A percentile compares a stretch with the other conserved stretches of the same genome.
phyloP scores from a whole-genome alignment of 2,329 filamentous ascomycete species.

The Elsinoe ampelina region DNA sequence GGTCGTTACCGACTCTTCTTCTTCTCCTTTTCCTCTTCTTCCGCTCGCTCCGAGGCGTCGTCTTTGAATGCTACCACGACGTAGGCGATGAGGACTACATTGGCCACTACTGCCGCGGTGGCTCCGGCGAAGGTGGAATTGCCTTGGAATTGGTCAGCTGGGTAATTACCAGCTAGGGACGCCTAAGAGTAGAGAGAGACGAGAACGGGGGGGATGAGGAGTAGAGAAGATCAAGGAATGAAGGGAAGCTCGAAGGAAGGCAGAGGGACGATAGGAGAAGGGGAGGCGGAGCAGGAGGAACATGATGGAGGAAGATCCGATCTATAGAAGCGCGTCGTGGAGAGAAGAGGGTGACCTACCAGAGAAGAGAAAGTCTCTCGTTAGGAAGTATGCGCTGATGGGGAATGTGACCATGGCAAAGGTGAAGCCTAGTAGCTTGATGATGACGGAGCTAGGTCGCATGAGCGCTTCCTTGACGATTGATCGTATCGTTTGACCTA shows the following conservation, averaged over 20 bases:
- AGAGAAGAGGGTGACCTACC: too few relatives aligned
- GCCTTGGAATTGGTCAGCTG: conserved; percentile 42
- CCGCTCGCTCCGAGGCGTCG: conserved; percentile 50
- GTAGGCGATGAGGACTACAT: conserved; percentile 83
- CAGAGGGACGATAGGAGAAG: too few relatives aligned
- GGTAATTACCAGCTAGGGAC: too few relatives aligned
- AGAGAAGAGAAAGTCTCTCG: conserved; percentile 64
- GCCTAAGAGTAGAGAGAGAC: too few relatives aligned
- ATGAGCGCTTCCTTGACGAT: neutral
- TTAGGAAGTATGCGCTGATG: conserved; percentile 80
- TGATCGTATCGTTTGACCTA: conserved; percentile 37
- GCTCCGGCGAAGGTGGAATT: conserved; percentile 83
- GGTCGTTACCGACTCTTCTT: conserved; percentile 32
- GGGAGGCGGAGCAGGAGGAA: too few relatives aligned
- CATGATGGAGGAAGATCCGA: too few relatives aligned
- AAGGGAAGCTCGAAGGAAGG: too few relatives aligned
- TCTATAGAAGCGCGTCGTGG: too few relatives aligned
- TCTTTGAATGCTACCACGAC: conserved; percentile 86
- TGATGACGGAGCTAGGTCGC: conserved; percentile 61
- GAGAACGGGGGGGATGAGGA: too few relatives aligned
- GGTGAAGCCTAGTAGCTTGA: conserved; percentile 84
- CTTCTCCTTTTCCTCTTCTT: conserved; percentile 37
- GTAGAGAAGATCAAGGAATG: neutral
- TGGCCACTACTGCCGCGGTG: conserved; percentile 78
- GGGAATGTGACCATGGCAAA: conserved; percentile 82